Conservation (phyloP, 495 filamentous ascomycete genomes). For the Annulohypoxylon maeteangense region DNA sequence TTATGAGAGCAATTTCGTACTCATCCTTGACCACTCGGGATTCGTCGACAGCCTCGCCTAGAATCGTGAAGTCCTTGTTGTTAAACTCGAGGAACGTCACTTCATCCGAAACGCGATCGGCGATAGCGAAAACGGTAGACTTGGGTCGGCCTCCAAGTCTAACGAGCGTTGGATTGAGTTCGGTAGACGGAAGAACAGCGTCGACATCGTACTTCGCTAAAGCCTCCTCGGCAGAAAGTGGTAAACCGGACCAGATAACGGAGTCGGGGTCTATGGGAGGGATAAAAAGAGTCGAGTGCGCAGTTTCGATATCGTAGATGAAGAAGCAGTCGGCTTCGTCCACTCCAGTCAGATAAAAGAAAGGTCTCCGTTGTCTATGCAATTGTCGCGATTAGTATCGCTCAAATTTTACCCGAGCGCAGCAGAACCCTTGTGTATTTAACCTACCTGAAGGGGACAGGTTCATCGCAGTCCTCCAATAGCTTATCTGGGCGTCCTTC, state of each 20-base stretch:
- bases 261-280: slow-evolving; percentile 86
- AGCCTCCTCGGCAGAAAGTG: slow-evolving; percentile 79
- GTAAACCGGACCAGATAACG: slow-evolving; percentile 97
- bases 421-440: not conserved
- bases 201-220: slow-evolving; percentile 84
- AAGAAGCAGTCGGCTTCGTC: slow-evolving; percentile 82
- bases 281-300: slow-evolving; percentile 88
- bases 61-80: slow-evolving; percentile 65
- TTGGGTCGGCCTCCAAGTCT: slow-evolving; percentile 57
- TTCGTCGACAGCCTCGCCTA: slow-evolving; percentile 82
- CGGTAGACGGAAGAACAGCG: slow-evolving; percentile 71
- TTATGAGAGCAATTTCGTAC: slow-evolving; percentile 85
- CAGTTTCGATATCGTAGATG: slow-evolving; percentile 78
- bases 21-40: slow-evolving; percentile 82
- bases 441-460: slow-evolving; percentile 76
- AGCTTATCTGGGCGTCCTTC: slow-evolving; percentile 82
- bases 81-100: slow-evolving; percentile 73
- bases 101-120: slow-evolving; percentile 72
- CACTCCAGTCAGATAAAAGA: slow-evolving; percentile 96
- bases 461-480: slow-evolving; percentile 84
- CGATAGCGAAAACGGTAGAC: slow-evolving; percentile 73
- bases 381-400: slow-evolving; percentile 31
- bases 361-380: slow-evolving; percentile 83
- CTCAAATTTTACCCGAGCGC: not conserved
- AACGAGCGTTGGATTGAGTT: slow-evolving; percentile 73